phyloP scores from a whole-genome alignment of 176 grass and related monocot species.

The Eleusine indica region DNA sequence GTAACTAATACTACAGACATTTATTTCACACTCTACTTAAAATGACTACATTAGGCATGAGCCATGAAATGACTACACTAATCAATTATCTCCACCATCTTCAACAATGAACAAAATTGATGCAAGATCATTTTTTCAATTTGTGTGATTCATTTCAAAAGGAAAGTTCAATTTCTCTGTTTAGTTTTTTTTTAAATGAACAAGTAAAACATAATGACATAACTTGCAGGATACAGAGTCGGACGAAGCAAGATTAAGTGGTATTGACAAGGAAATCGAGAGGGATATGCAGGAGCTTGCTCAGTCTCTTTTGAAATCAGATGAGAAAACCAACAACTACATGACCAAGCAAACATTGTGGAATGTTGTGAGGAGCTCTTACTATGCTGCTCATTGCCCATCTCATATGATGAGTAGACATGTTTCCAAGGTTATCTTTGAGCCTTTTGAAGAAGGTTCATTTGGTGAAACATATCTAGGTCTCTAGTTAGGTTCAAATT shows the following conservation, averaged over 20 bases:
- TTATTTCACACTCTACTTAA: neutral
- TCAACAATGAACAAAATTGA: neutral
- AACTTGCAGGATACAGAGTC: slow-evolving; percentile 19
- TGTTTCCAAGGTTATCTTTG: slow-evolving; percentile 52
- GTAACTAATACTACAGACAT: slow-evolving; percentile 15
- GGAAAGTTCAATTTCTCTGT: neutral
- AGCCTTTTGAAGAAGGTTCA: slow-evolving; percentile 23
- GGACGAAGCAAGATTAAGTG: neutral
- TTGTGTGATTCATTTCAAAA: neutral
- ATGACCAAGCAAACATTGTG: slow-evolving; percentile 55
- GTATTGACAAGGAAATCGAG: slow-evolving; percentile 31
- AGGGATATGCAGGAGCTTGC: slow-evolving; percentile 50
- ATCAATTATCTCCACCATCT: neutral
- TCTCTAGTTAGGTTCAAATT: neutral
- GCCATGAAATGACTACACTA: neutral
- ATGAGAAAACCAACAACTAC: slow-evolving; percentile 5
- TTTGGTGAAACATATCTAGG: neutral
- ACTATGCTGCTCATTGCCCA: slow-evolving; percentile 48
- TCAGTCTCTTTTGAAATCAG: slow-evolving; percentile 17
- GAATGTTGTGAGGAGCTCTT: slow-evolving; percentile 50
- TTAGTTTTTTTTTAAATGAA: neutral
- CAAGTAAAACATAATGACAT: neutral
- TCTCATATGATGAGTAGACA: slow-evolving; percentile 36
- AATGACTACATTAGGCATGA: neutral
- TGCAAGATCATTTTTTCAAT: neutral